These are phyloP conservation scores for Trichoderma afroharzianum DNA, from an alignment of 2,329 filamentous ascomycete genomes.

Conservation along the genomic window DNA sequence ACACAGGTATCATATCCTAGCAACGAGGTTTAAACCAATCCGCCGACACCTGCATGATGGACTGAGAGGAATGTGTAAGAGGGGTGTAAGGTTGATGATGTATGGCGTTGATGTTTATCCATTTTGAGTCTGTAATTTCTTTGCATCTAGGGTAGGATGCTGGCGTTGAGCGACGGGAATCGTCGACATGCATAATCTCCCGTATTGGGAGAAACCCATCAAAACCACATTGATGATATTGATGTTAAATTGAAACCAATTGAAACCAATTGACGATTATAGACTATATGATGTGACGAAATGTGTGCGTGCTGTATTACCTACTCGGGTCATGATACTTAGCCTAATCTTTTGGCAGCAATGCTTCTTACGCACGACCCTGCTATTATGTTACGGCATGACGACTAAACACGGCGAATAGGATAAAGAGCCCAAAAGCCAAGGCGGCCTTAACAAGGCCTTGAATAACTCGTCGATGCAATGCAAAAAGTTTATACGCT, in stretches of 20 bases:
- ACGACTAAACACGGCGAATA: not conserved
- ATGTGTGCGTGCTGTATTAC: not conserved
- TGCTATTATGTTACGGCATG: not conserved
- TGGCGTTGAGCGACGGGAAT: not conserved
- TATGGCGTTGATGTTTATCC: not conserved
- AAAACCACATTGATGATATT: not conserved
- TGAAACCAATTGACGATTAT: not conserved
- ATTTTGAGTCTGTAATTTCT: not conserved
- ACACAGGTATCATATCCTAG: conserved; percentile 65
- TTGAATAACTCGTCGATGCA: not conserved
- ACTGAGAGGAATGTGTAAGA: not conserved
- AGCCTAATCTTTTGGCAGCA: not conserved
- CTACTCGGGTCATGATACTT: not conserved
- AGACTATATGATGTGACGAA: not conserved
- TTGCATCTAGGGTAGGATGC: not conserved
- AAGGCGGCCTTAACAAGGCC: not conserved
- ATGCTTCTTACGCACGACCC: not conserved
- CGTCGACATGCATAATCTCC: not conserved
- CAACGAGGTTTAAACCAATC: conserved; percentile 54
- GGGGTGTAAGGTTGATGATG: not conserved
- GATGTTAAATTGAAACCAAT: not conserved
- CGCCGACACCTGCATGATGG: not conserved
- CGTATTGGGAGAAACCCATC: not conserved
- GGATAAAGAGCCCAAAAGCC: not conserved
- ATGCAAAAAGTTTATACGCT: not conserved